Evolutionary conservation across 2,329 filamentous ascomycete genomes (phyloP), one percentile per base, ranked within the genome.

Genomic region (Cladobotryum protrusum): DNA sequence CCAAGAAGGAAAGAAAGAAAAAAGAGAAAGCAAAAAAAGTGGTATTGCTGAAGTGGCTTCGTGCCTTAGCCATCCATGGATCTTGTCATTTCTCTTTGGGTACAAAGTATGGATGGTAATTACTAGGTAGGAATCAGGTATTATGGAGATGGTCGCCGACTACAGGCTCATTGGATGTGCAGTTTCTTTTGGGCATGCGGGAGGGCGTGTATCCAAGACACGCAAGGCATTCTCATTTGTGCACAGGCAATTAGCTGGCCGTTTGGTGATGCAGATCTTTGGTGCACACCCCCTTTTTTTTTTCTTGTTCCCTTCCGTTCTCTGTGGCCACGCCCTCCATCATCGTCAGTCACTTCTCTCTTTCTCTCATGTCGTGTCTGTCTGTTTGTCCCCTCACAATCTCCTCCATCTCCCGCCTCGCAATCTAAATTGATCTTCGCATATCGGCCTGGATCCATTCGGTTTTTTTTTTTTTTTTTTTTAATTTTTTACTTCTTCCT

Each of bases 221-320:
- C 39, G 17, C n/a, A 42, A 19, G 39, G 39, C 39, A 19, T 19
- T 42, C 7, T 19, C 17, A 15, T 42, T 42, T 42, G 15, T 42
- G 17, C 18, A 20, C 35, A 37, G 35, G 35, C 35, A 29, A 29
- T 29, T 29, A 19, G 39, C 19, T 42, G 39, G 32, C 48, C 32
- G 48, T 45, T 46, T 42, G 35, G 39, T 49, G 42, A 33, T 29
- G 8, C 42, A 40, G 47, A 49, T 49, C 47, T 50, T 37, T 42
- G 42, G 32, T 35, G 17, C 49, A 52, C 49, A 20, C 49, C 40
- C 45, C 44, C 45, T 37, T 3, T 7, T 7, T 40, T 37, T 39
- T 47, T 43, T 37, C n/a, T 29, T 15, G 36, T 17, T 42, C 48
- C 34, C 43, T 29, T 43, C 33, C n/a, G n/a, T 42, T 40, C 33